phyloP scores from a whole-genome alignment of 352 stramenopile species.

The Pythium dissimile region DNA sequence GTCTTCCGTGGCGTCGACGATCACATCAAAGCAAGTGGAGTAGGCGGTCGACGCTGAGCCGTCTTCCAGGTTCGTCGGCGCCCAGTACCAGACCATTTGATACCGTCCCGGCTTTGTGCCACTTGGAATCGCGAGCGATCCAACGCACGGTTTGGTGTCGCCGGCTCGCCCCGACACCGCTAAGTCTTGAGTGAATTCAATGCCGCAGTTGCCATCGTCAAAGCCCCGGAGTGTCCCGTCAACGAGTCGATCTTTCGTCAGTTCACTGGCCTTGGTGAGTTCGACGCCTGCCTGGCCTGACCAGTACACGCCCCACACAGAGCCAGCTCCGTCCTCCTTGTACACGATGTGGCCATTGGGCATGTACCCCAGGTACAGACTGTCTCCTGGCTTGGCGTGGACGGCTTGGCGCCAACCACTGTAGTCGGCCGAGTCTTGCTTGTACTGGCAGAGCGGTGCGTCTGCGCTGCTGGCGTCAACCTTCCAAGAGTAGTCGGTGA shows the following conservation, averaged over 20 bases:
- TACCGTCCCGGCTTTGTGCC: conserved; percentile 19
- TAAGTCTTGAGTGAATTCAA: conserved; percentile 3
- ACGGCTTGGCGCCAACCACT: conserved; percentile 22
- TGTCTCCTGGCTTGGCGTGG: conserved; percentile 24
- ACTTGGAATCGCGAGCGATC: conserved; percentile 27
- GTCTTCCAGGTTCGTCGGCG: background rate
- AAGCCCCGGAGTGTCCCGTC: conserved; percentile 22
- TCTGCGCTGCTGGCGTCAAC: conserved; percentile 7
- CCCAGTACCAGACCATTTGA: conserved; percentile 42
- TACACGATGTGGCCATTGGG: conserved; percentile 25
- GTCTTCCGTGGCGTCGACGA: conserved; percentile 1
- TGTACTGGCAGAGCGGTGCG: conserved; percentile 22
- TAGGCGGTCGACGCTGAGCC: conserved; percentile 2
- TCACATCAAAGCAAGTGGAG: conserved; percentile 27
- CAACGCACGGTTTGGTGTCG: conserved; percentile 31
- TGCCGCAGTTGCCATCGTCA: conserved; percentile 37
- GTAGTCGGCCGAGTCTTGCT: conserved; percentile 15
- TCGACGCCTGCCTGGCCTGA: conserved; percentile 18
- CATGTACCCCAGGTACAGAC: conserved; percentile 27
- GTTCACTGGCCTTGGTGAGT: conserved; percentile 29
- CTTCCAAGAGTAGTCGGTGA: conserved; percentile 27
- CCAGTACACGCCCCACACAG: conserved; percentile 35
- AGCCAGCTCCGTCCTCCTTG: conserved; percentile 17
- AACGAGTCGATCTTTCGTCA: conserved; percentile 22
- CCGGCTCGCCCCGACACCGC: conserved; percentile 20